Evolutionary conservation across 176 grass and related monocot genomes (phyloP), one percentile per base, ranked within the genome.

Genomic region (Carex scoparia): DNA sequence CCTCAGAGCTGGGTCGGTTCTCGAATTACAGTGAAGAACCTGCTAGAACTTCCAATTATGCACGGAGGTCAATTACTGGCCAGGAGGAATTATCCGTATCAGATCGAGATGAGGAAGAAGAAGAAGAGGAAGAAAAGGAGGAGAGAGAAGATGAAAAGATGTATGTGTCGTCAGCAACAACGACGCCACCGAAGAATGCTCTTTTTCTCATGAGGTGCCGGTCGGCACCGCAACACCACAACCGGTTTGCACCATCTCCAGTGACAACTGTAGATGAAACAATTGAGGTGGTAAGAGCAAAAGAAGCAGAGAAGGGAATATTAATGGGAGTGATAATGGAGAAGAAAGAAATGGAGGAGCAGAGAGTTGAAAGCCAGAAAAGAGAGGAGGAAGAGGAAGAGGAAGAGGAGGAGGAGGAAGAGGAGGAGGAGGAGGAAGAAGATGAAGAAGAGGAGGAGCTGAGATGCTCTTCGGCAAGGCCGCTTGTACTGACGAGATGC

Each of bases 141-240:
- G 61, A 63, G 2, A 69, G n/a, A 1, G 67, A 59, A 18, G 88
- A 89, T 30, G 46, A 55, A 5, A 75, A 88, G 62, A 86, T 85
- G 81, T 87, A 89, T 1, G 86, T 86, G 58, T 89, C 93, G 18
- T 90, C 93, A 8, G 85, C 80, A 1, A 91, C 91, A 57, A 79
- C 93, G 9, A 89, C 90, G 28, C 96, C 96, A 27, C 96, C 93
- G 2, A 99, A 94, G 79, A 95, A 99, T 84, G 96, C 96, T 16
- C 96, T 99, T 40, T 80, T 99, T n/a, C 87, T 99, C 8, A 99
- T 99, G 96, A 89, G 96, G 15, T 94, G 96, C 88, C 93, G 96
- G 4, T 99, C 96, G 1, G 93, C 96, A 32, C 96, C 96, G 70
- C 96, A 99, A 82, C 93, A 99, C 87, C 88, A 90, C 91, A 81